Percentiles rank a stretch among this genome's conserved stretches.
Evolutionary conservation across 2,329 filamentous ascomycete genomes (phyloP).

Genomic region (Ustulina deusta): DNA sequence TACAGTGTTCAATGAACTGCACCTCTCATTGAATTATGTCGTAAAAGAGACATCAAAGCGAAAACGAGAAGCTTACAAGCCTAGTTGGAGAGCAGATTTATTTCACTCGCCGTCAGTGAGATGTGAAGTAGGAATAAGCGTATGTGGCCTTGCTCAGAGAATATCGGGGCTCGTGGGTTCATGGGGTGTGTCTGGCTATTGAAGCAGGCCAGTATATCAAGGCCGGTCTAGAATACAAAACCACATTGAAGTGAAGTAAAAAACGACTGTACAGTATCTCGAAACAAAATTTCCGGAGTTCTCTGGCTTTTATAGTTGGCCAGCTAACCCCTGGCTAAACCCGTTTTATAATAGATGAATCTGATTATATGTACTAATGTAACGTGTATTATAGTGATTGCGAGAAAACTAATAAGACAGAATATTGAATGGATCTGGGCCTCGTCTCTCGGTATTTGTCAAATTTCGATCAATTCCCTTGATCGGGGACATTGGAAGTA

Average conservation of each 20-base stretch:
- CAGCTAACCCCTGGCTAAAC: not conserved
- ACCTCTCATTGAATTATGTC: no score
- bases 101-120: not conserved
- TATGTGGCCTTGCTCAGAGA: not conserved
- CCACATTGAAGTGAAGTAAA: not conserved
- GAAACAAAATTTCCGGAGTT: not conserved
- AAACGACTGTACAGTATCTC: not conserved
- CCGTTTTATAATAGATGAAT: not conserved
- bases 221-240: not conserved
- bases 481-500: not conserved
- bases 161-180: not conserved
- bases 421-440: constrained; percentile 1
- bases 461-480: not conserved
- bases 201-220: not conserved
- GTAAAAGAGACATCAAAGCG: no score
- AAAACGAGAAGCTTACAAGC: no score
- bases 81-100: no score
- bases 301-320: not conserved
- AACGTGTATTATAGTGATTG: not conserved
- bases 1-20: no score
- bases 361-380: not conserved
- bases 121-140: not conserved
- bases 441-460: not conserved
- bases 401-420: constrained; percentile 7
- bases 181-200: not conserved